Percentiles rank a stretch among this genome's conserved stretches.
Evolutionary conservation across 352 stramenopile genomes (phyloP).

Genomic region (Thraustochytrium sp.): DNA sequence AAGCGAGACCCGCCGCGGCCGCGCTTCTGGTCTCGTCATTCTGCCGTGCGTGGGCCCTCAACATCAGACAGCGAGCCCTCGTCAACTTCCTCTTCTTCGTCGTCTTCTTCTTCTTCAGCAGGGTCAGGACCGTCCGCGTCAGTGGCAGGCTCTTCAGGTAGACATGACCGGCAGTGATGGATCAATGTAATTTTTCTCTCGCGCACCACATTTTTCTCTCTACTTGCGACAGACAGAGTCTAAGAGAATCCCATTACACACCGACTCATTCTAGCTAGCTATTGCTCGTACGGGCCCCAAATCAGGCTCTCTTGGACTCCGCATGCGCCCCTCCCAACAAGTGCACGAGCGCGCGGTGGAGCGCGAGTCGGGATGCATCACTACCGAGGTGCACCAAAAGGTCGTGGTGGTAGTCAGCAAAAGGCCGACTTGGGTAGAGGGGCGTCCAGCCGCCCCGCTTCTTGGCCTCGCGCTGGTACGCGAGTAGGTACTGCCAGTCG

Average conservation of each 20-base stretch:
- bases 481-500: constrained; percentile 19
- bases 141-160: not conserved
- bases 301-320: too few relatives aligned
- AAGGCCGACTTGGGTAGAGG: not conserved
- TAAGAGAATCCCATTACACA: too few relatives aligned
- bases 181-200: not conserved
- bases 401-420: not conserved
- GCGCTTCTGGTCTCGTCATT: too few relatives aligned
- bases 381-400: not conserved
- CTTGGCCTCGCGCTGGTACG: not conserved
- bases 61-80: too few relatives aligned
- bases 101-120: too few relatives aligned
- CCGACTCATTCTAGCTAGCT: too few relatives aligned
- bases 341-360: not conserved
- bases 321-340: not conserved
- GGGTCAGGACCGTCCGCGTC: too few relatives aligned
- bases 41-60: too few relatives aligned
- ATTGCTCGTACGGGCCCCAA: too few relatives aligned
- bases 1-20: too few relatives aligned
- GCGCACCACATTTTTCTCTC: not conserved
- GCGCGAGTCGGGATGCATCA: not conserved
- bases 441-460: not conserved
- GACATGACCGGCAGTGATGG: not conserved
- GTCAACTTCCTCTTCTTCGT: too few relatives aligned
- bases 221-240: not conserved